Conservation (phyloP, 108 stramenopile genomes). For the Poteriospumella lacustris region DNA sequence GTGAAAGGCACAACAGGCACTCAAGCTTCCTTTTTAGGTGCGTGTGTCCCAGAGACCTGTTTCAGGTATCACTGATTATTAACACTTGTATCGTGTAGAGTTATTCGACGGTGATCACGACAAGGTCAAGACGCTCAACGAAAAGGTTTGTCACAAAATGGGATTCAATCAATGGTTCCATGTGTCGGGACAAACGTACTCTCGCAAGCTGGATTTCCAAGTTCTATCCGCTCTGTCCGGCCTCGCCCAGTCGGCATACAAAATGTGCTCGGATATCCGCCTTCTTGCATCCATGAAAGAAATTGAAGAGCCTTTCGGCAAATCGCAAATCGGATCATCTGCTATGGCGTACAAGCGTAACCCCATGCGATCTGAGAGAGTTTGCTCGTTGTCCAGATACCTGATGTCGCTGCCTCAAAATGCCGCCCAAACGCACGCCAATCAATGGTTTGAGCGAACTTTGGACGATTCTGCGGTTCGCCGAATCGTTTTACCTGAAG, state of each 20-base stretch:
- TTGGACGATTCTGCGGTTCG: constrained; percentile 97
- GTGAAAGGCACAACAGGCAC: constrained; percentile 98
- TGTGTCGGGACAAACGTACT: constrained; percentile 97
- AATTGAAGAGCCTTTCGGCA: constrained; percentile 72
- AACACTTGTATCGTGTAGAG: constrained; percentile 45
- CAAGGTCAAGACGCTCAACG: constrained; percentile 73
- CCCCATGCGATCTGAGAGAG: constrained; percentile 92
- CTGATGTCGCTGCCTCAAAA: constrained; percentile 81
- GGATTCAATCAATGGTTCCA: constrained; percentile 80
- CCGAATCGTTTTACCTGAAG: constrained; percentile 91
- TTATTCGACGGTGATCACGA: constrained; percentile 97
- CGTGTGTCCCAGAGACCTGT: not conserved
- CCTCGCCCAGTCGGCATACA: constrained; percentile 89
- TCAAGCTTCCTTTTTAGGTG: constrained; percentile 82
- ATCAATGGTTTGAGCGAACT: constrained; percentile 98
- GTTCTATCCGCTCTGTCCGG: constrained; percentile 79
- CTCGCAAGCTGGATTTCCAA: constrained; percentile 90
- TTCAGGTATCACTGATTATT: not conserved
- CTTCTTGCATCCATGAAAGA: constrained; percentile 94
- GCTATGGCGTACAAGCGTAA: constrained; percentile 98
- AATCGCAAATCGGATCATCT: constrained; percentile 88
- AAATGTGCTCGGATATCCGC: constrained; percentile 97
- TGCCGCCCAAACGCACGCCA: constrained; percentile 88
- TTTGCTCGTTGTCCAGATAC: constrained; percentile 84
- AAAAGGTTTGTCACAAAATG: constrained; percentile 82